Percentiles rank a stretch among this genome's conserved stretches.
phyloP scores from a whole-genome alignment of 805 yeast genomes.

The Scheffersomyces amazonensis region DNA sequence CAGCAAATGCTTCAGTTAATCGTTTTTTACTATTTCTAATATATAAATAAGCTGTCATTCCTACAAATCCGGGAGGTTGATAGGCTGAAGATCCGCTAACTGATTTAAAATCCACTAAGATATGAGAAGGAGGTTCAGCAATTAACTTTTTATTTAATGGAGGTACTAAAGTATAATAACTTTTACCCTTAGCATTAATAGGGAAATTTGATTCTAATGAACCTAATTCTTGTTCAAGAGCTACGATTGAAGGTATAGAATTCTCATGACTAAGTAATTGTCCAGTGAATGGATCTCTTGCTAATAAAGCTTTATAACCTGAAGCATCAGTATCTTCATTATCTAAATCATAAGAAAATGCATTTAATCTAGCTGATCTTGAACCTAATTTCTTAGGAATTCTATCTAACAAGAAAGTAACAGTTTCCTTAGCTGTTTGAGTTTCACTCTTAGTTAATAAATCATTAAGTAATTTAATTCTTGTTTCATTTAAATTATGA shows the following conservation, averaged over 20 bases:
- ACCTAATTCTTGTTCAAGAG: constrained; percentile 64
- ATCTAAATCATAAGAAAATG: constrained; percentile 38
- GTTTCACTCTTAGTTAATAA: constrained; percentile 56
- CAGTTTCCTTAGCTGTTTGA: constrained; percentile 45
- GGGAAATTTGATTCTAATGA: constrained; percentile 78
- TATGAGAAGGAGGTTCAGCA: constrained; percentile 57
- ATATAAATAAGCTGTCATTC: constrained; percentile 71
- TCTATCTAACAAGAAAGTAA: constrained; percentile 52
- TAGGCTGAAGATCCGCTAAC: constrained; percentile 57
- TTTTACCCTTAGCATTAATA: constrained; percentile 29
- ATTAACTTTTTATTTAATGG: constrained; percentile 44
- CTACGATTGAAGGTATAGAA: constrained; percentile 55
- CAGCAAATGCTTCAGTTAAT: constrained; percentile 77
- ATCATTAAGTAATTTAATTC: constrained; percentile 49
- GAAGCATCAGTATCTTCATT: constrained; percentile 46
- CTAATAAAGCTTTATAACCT: constrained; percentile 65
- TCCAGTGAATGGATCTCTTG: constrained; percentile 62
- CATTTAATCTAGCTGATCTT: constrained; percentile 36
- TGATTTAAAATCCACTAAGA: constrained; percentile 73
- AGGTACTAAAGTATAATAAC: constrained; percentile 40
- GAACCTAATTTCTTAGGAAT: constrained; percentile 59
- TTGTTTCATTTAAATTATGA: constrained; percentile 54
- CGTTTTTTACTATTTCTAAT: constrained; percentile 61
- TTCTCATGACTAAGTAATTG: constrained; percentile 44
- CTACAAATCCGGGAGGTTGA: constrained; percentile 65